These are phyloP conservation scores for Lophium mytilinum DNA, from an alignment of 495 filamentous ascomycete species.

Conservation along the genomic window DNA sequence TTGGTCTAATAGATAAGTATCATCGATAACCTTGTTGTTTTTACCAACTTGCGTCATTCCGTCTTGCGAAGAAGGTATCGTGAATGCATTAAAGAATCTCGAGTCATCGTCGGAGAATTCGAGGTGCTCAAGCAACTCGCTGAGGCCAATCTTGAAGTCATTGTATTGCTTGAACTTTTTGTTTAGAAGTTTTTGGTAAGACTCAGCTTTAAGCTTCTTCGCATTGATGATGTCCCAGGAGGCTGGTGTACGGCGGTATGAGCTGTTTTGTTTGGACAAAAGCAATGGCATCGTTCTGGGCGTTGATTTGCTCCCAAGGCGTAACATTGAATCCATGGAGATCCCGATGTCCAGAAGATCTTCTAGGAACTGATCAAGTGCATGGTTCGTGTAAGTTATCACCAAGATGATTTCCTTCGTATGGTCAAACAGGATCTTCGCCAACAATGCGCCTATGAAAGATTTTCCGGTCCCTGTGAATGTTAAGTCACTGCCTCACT, in stretches of 20 bases:
- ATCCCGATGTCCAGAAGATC: conserved; percentile 61
- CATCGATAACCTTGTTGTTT: conserved; percentile 38
- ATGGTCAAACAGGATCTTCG: conserved; percentile 48
- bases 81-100: conserved; percentile 50
- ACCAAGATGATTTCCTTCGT: conserved; percentile 52
- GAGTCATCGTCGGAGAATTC: conserved; percentile 50
- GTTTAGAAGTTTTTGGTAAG: conserved; percentile 19
- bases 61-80: conserved; percentile 36
- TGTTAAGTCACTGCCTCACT: conserved; percentile 4
- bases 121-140: conserved; percentile 51
- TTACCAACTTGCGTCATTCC: conserved; percentile 43
- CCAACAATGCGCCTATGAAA: conserved; percentile 62
- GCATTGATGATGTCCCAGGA: conserved; percentile 38
- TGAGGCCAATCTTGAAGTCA: conserved; percentile 16
- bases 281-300: conserved; percentile 40
- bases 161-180: conserved; percentile 38
- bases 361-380: conserved; percentile 60
- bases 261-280: conserved; percentile 37
- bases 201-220: conserved; percentile 28
- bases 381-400: conserved; percentile 49
- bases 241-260: conserved; percentile 22
- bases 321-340: conserved; percentile 44
- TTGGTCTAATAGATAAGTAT: conserved; percentile 46
- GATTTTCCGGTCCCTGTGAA: conserved; percentile 68
- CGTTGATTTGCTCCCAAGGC: conserved; percentile 60